Evolutionary conservation across 2,329 filamentous ascomycete species (phyloP), one percentile per base, ranked within the genome.

Genomic region (Xylariomycetidae sp.): DNA sequence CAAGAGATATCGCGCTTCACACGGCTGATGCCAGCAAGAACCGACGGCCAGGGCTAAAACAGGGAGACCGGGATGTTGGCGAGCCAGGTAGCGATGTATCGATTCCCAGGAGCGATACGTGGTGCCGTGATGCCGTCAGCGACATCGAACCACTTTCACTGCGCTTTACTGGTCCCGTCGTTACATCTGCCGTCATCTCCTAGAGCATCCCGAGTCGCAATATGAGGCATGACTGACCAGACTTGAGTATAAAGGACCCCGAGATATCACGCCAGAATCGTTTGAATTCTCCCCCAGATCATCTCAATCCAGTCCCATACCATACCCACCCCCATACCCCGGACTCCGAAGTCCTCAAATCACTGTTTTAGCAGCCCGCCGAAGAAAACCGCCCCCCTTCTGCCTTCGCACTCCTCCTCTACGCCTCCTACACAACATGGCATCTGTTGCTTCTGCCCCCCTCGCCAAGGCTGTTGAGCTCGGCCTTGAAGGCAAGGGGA

Each of bases 11-110:
- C 19, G 30, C 20, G 30, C 30, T 15, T 32, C 8, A 14, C 30
- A 32, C 22, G 30, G 22, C 19, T 32, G 30, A 24, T 32, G 19
- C 16, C 30, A 32, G 30, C 24, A 25, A 24, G 30, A 14, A 14
- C n/a, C 6, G 15, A 25, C 24, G 27, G 15, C 10, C n/a, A 29
- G 15, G n/a, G 16, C 19, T 14, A 18, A 15, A n/a, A 18, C 18
- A 17, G 18, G 27, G 27, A 13, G 13, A 17, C 27, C n/a, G n/a
- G n/a, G 27, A 29, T 14, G 27, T 17, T 19, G 19, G 27, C 15
- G 14, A 29, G 27, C 8, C 12, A n/a, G n/a, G n/a, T n/a, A n/a
- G n/a, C n/a, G n/a, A n/a, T n/a, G n/a, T n/a, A n/a, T n/a, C n/a
- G n/a, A n/a, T n/a, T n/a, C n/a, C n/a, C n/a, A n/a, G n/a, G n/a